phyloP scores from a whole-genome alignment of 164 flowering plant genomes.

The Sedum album region DNA sequence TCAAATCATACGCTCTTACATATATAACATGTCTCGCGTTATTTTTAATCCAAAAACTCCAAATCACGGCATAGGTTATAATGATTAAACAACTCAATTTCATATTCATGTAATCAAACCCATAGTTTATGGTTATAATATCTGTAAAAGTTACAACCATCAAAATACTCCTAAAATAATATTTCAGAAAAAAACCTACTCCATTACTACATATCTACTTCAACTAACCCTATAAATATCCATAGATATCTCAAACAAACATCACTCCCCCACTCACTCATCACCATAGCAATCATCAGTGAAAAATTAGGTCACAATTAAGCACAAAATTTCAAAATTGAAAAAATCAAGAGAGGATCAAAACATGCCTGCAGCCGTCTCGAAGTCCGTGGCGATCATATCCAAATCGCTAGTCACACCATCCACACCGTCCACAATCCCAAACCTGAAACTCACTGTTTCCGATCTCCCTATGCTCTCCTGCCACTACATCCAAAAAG shows the following conservation, averaged over 20 bases:
- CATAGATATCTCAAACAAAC: background rate
- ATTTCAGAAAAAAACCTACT: too few species aligned
- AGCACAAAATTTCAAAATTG: background rate
- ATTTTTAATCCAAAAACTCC: too few species aligned
- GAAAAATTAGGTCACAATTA: background rate
- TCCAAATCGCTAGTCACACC: constrained; percentile 3
- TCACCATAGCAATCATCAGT: background rate
- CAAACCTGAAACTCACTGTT: constrained; percentile 2
- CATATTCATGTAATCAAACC: too few species aligned
- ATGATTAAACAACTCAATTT: too few species aligned
- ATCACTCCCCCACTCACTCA: background rate
- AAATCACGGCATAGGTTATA: too few species aligned
- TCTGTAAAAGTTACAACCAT: too few species aligned
- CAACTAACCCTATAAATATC: background rate
- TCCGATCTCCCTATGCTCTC: constrained; percentile 34
- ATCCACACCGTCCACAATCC: background rate
- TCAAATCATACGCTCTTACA: too few species aligned
- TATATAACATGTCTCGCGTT: too few species aligned
- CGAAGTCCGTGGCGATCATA: background rate
- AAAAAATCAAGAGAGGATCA: background rate
- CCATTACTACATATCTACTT: background rate
- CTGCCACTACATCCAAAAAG: constrained; percentile 57
- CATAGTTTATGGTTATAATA: too few species aligned
- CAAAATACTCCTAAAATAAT: too few species aligned
- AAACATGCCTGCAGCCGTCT: constrained; percentile 2